Base-by-base conservation (phyloP, 2,329 filamentous ascomycete genomes). In the Colletotrichum aenigma region DNA sequence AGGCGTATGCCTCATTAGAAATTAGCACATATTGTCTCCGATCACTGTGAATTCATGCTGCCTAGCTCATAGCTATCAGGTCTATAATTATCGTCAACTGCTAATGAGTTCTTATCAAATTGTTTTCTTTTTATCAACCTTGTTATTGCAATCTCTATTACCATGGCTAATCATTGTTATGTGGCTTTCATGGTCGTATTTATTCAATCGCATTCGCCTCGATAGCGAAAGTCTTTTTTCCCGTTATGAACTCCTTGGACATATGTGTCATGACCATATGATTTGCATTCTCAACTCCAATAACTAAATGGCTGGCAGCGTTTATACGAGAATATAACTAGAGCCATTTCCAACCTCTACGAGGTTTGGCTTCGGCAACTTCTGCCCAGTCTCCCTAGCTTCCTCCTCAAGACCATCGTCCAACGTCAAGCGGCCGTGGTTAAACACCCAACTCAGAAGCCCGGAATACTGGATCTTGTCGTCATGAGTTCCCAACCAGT, bases 401-500 rank as follows among this genome's bases (percentile, higher is more conserved):
- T 66, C 64, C n/a, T 66, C 64, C 10, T 66, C 64, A 9, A 66
- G 38, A 4, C 64, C 64, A 15, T 66, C 26, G 0, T 66, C 64
- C 21, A 66, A 43, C 13, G 62, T 71, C 48, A 65, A 43, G 13
- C n/a, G 24, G 7, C 55, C 36, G 12, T 58, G n/a, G 21, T 21
- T 36, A 4, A 71, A 6, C 18, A 61, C 2, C 24, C 32, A 71
- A 26, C 70, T 71, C 28, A 71, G 21, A 18, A 71, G 18, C 28
- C 70, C 70, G 9, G 61, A 38, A 21, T 67, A 71, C 12, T n/a
- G n/a, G 6, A 58, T 55, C 30, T 60, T 65, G 7, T 65, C 48
- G 9, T 71, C 70, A 16, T 71, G 62, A n/a, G 70, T 71, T n/a
- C 70, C 52, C 6, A 65, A 10, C 70, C 70, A 71, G 15, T 71